phyloP scores from a whole-genome alignment of 23 red algal species.

The Agarophyton chilense region DNA sequence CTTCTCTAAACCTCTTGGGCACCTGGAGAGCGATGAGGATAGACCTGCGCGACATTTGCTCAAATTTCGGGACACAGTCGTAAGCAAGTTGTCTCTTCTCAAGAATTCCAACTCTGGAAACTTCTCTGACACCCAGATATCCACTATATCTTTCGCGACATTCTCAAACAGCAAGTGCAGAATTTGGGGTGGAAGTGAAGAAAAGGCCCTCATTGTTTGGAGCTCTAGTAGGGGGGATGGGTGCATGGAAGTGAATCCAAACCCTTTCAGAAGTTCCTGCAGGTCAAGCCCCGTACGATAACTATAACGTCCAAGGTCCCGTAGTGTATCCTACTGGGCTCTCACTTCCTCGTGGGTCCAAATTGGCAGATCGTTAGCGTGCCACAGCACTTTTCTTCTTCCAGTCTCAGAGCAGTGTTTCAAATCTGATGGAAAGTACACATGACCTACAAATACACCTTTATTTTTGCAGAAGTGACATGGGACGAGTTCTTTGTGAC shows the following conservation, averaged over 20 bases:
- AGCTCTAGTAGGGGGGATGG: background rate
- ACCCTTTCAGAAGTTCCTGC: background rate
- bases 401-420: too few relatives aligned
- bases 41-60: too few relatives aligned
- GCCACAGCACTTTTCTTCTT: background rate
- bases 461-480: constrained; percentile 10
- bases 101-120: background rate
- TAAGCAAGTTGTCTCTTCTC: too few relatives aligned
- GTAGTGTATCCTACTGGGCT: background rate
- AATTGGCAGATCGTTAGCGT: background rate
- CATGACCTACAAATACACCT: background rate
- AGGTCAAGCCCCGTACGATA: too few relatives aligned
- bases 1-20: too few relatives aligned
- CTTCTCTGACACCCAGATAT: background rate
- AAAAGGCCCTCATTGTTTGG: background rate
- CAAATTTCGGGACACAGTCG: too few relatives aligned
- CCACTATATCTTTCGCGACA: background rate
- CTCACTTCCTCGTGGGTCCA: background rate
- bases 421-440: background rate
- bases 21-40: too few relatives aligned
- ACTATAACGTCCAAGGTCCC: too few relatives aligned
- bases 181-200: background rate
- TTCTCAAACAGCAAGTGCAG: constrained; percentile 4
- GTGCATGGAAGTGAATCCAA: background rate
- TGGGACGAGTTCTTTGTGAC: background rate